Evolutionary conservation across 2,329 filamentous ascomycete genomes (phyloP).

Genomic region (Alternaria gaisen): DNA sequence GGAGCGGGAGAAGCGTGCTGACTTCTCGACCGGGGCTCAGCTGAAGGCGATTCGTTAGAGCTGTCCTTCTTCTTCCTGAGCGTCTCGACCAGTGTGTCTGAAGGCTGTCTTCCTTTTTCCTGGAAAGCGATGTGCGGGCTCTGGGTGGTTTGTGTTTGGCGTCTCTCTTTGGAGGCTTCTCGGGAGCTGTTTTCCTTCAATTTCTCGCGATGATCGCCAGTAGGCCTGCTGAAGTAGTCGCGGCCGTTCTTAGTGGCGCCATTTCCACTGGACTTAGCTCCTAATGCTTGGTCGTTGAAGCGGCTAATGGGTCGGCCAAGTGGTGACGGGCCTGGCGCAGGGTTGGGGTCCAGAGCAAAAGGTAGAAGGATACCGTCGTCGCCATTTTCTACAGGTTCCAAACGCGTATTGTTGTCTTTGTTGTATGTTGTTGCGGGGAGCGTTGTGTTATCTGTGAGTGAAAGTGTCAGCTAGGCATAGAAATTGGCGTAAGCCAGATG

Average conservation of each 20-base stretch:
- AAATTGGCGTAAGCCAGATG: not conserved
- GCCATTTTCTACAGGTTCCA: conserved; percentile 69
- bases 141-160: conserved; percentile 51
- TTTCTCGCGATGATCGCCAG: conserved; percentile 51
- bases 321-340: conserved; percentile 53
- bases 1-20: conserved; percentile 49
- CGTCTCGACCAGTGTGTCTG: conserved; percentile 67
- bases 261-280: conserved; percentile 25
- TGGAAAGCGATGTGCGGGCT: conserved; percentile 94
- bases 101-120: conserved; percentile 76
- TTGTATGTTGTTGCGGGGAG: conserved; percentile 77
- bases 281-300: conserved; percentile 36
- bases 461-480: conserved; percentile 17
- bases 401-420: conserved; percentile 79
- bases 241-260: conserved; percentile 42
- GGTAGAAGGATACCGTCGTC: conserved; percentile 63
- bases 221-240: conserved; percentile 57
- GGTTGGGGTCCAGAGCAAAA: conserved; percentile 62
- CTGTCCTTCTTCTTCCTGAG: conserved; percentile 58
- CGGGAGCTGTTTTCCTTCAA: conserved; percentile 55
- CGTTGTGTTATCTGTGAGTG: conserved; percentile 66
- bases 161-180: conserved; percentile 56
- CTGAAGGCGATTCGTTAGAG: conserved; percentile 39
- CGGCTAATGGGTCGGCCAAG: conserved; percentile 45
- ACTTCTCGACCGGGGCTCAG: conserved; percentile 60